Conservation (phyloP, 805 yeast genomes). For the Grigorovia transvaalensis region DNA sequence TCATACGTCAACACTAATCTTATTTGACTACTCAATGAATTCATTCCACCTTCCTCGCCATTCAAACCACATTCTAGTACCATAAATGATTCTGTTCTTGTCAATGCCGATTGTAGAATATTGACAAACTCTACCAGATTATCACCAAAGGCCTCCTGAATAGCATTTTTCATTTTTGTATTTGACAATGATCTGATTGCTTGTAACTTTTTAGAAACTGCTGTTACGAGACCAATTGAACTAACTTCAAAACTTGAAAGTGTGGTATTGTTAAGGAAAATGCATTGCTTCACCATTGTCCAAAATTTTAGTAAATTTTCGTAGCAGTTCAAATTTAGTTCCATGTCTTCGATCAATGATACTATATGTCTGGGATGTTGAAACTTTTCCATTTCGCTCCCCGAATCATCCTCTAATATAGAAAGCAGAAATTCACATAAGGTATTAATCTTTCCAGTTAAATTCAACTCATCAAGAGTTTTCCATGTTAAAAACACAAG, state of each 20-base stretch:
- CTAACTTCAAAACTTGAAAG: constrained; percentile 70
- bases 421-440: constrained; percentile 12
- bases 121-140: constrained; percentile 36
- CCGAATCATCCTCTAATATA: constrained; percentile 12
- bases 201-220: constrained; percentile 9
- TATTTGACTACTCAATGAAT: constrained; percentile 62
- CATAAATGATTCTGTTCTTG: constrained; percentile 65
- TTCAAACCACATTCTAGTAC: constrained; percentile 36
- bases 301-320: constrained; percentile 30
- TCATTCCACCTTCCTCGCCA: constrained; percentile 36
- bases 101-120: constrained; percentile 61
- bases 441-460: constrained; percentile 8
- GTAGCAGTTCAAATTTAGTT: constrained; percentile 17
- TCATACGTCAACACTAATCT: constrained; percentile 43
- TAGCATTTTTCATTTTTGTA: constrained; percentile 32
- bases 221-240: constrained; percentile 51
- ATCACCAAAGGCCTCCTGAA: constrained; percentile 32
- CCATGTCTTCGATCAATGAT: constrained; percentile 14
- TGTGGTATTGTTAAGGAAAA: constrained; percentile 23
- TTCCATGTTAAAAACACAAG: constrained; percentile 16
- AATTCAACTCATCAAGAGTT: not conserved
- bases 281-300: constrained; percentile 29
- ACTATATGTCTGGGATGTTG: constrained; percentile 16
- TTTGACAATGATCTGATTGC: not conserved
- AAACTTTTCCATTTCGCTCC: constrained; percentile 17